These are phyloP conservation scores for Rhododendron griersonianum DNA, from an alignment of 148 eudicot species.

Conservation along the genomic window DNA sequence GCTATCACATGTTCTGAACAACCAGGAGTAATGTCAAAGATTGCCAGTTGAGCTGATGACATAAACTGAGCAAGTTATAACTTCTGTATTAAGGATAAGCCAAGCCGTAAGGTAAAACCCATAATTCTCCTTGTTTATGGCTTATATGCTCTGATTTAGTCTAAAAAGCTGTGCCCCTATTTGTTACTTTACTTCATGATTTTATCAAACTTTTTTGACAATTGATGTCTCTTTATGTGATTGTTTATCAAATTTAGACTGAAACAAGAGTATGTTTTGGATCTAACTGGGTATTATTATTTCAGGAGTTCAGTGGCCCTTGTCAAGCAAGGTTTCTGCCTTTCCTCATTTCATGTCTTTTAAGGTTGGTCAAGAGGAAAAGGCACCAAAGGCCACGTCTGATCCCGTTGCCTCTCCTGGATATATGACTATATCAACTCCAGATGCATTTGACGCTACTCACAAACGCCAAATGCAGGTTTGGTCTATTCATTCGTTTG, in stretches of 20 bases:
- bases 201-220: neutral
- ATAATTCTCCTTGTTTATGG: neutral
- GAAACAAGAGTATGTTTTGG: neutral
- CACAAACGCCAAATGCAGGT: constrained; percentile 27
- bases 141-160: neutral
- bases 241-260: neutral
- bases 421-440: constrained; percentile 17
- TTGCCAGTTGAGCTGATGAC: neutral
- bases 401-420: constrained; percentile 16
- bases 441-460: constrained; percentile 15
- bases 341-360: constrained; percentile 31
- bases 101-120: neutral
- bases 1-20: neutral
- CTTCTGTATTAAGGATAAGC: neutral
- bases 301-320: constrained; percentile 28
- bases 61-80: neutral
- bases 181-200: neutral
- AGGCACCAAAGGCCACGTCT: constrained; percentile 3
- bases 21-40: neutral
- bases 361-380: constrained; percentile 25
- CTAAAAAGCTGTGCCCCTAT: neutral
- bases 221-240: neutral
- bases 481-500: neutral
- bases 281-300: constrained; percentile 6
- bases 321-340: constrained; percentile 27